Percentiles rank a stretch among this genome's conserved stretches.
These are phyloP conservation scores for Pulveroboletus sp. DNA, from an alignment of 768 basidiomycete species.

Conservation along the genomic window DNA sequence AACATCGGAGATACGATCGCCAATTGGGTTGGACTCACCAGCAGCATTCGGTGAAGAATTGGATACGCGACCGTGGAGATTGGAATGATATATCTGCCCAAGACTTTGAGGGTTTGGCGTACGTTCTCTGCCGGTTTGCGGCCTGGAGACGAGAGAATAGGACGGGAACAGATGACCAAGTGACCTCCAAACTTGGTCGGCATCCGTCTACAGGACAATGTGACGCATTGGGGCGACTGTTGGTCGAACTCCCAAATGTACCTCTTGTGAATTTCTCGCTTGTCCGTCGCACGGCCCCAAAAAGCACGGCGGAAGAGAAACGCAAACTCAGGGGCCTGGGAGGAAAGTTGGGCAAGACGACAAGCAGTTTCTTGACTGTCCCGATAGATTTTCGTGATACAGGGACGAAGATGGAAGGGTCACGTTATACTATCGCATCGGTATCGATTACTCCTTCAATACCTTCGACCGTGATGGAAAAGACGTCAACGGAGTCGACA, in stretches of 20 bases:
- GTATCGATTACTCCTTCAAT: not conserved
- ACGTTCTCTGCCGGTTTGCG: not conserved
- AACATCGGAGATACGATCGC: not conserved
- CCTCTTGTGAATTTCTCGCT: not conserved
- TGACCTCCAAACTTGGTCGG: constrained; percentile 1
- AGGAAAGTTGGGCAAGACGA: not conserved
- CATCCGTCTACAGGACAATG: constrained; percentile 2
- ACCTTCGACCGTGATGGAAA: too few relatives aligned
- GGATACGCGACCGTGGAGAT: too few relatives aligned
- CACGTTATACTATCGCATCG: not conserved
- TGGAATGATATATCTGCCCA: too few relatives aligned
- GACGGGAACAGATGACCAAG: not conserved
- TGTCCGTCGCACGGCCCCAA: not conserved
- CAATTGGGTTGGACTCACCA: not conserved
- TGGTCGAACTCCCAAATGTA: constrained; percentile 1
- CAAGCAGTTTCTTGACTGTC: not conserved
- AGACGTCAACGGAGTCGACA: not conserved
- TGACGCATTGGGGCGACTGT: constrained; percentile 2
- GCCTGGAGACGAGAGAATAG: too few relatives aligned
- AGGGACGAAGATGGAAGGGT: not conserved
- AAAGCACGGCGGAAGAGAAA: not conserved
- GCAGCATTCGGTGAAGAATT: too few relatives aligned
- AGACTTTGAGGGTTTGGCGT: too few relatives aligned
- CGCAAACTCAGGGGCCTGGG: not conserved
- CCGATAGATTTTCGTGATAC: not conserved